phyloP scores from a whole-genome alignment of 2,329 filamentous ascomycete species.

The Ceratocystis variospora region DNA sequence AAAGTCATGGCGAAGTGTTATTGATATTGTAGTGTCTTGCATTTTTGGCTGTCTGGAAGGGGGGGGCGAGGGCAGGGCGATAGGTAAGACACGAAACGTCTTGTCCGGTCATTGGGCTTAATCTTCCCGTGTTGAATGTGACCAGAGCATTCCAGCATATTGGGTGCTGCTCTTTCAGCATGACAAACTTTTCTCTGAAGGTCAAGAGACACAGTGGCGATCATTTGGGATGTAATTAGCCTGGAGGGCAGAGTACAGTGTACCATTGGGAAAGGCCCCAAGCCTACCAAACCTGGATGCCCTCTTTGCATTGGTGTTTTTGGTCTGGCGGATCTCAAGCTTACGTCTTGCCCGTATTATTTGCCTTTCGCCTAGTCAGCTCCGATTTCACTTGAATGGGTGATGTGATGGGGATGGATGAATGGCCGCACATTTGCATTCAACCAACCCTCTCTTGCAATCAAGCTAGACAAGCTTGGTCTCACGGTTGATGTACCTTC shows the following conservation, averaged over 20 bases:
- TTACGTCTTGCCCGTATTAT: background rate
- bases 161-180: background rate
- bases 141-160: background rate
- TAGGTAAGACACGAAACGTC: background rate
- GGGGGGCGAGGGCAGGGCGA: background rate
- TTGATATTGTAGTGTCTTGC: background rate
- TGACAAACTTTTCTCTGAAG: background rate
- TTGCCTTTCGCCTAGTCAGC: background rate
- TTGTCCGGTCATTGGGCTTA: background rate
- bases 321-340: background rate
- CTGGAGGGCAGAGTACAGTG: background rate
- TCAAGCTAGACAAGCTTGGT: background rate
- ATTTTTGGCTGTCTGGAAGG: background rate
- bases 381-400: background rate
- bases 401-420: background rate
- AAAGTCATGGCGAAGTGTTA: background rate
- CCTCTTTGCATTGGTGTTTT: background rate
- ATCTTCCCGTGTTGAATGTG: background rate
- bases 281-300: background rate
- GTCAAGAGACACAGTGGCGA: background rate
- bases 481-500: background rate
- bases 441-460: background rate
- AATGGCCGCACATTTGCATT: background rate
- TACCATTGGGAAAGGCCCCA: no score
- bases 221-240: no score